Evolutionary conservation across 2,329 filamentous ascomycete genomes (phyloP).

Genomic region (Furcasterigmium sp.): DNA sequence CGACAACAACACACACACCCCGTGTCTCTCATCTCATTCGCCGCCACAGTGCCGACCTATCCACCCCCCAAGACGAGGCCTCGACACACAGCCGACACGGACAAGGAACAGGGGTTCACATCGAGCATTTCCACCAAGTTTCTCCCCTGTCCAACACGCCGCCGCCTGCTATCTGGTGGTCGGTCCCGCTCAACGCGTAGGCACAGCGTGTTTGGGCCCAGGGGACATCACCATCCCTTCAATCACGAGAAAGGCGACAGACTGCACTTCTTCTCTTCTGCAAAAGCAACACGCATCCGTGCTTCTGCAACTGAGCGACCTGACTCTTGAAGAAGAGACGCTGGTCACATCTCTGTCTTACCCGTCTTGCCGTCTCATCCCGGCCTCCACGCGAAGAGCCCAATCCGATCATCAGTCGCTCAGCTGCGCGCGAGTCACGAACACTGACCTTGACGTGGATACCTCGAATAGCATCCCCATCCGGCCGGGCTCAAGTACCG

Average conservation of each 20-base stretch:
- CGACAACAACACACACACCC: background rate
- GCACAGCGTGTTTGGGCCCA: too few species aligned
- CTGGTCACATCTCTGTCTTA: too few species aligned
- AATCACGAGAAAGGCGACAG: too few species aligned
- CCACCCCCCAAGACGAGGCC: background rate
- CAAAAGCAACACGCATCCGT: background rate
- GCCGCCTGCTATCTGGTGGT: background rate
- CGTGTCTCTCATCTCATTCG: background rate
- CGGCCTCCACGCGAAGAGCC: too few species aligned
- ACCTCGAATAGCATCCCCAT: background rate
- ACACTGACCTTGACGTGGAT: background rate
- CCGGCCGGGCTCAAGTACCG: background rate
- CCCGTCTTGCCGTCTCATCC: too few species aligned
- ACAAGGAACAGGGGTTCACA: background rate
- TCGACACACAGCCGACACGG: background rate
- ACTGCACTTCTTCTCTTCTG: too few species aligned
- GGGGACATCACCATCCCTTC: too few species aligned
- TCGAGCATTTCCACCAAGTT: background rate
- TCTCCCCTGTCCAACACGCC: background rate
- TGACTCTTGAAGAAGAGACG: too few species aligned
- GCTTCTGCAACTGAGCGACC: too few species aligned
- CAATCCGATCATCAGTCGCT: background rate
- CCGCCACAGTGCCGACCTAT: constrained; percentile 1
- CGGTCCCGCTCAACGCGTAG: too few species aligned
- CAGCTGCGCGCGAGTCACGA: background rate